Evolutionary conservation across 2,329 filamentous ascomycete species (phyloP).

Genomic region (Nannizziopsis barbatae): DNA sequence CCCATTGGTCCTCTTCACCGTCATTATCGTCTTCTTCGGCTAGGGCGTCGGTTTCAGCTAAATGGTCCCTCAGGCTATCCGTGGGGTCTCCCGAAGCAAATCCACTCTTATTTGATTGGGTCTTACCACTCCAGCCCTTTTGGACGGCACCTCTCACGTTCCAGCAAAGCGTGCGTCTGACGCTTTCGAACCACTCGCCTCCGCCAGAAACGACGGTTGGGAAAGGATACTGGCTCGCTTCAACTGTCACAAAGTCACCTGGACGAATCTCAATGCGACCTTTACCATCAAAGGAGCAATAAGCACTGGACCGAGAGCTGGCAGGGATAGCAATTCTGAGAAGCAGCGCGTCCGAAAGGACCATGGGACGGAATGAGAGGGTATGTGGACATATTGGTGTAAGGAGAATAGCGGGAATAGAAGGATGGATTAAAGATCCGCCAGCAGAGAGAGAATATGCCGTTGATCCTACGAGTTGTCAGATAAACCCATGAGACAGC

Average conservation of each 20-base stretch:
- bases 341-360: conserved; percentile 86
- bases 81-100: not conserved
- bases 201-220: conserved; percentile 84
- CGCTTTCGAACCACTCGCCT: conserved; percentile 93
- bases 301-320: conserved; percentile 79
- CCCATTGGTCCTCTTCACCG: conserved; percentile 59
- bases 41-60: conserved; percentile 12
- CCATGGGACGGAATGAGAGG: conserved; percentile 93
- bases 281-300: conserved; percentile 96
- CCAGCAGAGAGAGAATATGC: conserved; percentile 94
- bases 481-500: conserved; percentile 7
- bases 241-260: conserved; percentile 92
- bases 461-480: conserved; percentile 50
- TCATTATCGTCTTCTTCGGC: conserved; percentile 37
- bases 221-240: conserved; percentile 92
- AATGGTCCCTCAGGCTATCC: not conserved
- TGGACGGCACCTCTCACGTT: conserved; percentile 87
- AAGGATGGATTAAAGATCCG: conserved; percentile 88
- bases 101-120: conserved; percentile 25
- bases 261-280: conserved; percentile 84
- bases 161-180: conserved; percentile 85
- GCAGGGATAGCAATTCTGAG: conserved; percentile 78
- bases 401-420: conserved; percentile 90
- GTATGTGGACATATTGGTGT: conserved; percentile 98
- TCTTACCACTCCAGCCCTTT: conserved; percentile 60